These are phyloP conservation scores for Oryza meridionalis DNA, from an alignment of 176 grass and related monocot species.

Conservation along the genomic window DNA sequence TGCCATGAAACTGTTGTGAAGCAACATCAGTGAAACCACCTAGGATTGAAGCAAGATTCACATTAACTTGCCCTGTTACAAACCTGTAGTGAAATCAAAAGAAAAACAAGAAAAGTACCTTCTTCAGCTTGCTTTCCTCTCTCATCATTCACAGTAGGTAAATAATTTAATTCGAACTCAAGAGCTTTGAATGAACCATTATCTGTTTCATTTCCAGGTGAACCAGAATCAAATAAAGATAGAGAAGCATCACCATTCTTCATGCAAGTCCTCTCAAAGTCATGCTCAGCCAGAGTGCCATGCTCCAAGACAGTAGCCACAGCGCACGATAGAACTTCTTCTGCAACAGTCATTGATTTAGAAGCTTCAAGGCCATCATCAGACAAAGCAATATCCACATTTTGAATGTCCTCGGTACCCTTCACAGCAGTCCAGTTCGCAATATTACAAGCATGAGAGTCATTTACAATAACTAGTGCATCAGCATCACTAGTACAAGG, in stretches of 20 bases:
- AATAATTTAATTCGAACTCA: neutral
- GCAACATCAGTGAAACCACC: neutral
- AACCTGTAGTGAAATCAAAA: neutral
- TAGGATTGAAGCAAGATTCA: neutral
- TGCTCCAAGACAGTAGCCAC: neutral
- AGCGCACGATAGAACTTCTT: neutral
- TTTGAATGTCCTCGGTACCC: neutral
- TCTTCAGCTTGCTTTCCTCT: neutral
- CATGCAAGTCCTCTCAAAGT: neutral
- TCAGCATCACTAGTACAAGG: neutral
- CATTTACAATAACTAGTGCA: neutral
- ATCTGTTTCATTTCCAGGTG: neutral
- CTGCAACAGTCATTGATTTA: neutral
- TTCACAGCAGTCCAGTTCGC: neutral
- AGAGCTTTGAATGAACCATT: neutral
- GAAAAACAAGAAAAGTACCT: constrained; percentile 19
- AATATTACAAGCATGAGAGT: neutral
- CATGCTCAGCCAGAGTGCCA: neutral
- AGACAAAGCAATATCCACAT: neutral
- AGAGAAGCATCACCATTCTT: neutral
- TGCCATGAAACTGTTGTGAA: neutral
- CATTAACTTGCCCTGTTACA: neutral
- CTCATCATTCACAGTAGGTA: neutral
- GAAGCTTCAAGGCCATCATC: neutral
- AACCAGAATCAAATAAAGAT: neutral